Evolutionary conservation across 2,329 filamentous ascomycete species (phyloP), one percentile per base, ranked within the genome.

Genomic region (Pseudopithomyces maydicus): DNA sequence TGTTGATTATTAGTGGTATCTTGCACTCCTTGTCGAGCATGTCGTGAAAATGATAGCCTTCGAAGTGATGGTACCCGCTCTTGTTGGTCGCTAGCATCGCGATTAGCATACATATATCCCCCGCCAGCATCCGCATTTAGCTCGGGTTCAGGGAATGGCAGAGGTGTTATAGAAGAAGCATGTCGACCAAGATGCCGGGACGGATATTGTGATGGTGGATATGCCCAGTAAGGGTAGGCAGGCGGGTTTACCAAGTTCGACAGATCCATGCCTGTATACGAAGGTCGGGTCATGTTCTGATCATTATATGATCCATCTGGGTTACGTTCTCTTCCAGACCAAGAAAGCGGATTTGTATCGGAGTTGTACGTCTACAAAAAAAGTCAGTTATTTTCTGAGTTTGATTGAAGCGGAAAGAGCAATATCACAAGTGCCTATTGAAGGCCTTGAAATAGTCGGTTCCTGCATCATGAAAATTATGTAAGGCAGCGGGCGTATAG

Each of bases 11-110:
- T 50, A 2, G 54, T 50, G 2, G 54, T 35, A 32, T 52, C 35
- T 39, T 62, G 64, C 32, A 47, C 42, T 20, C 36, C 51, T 20
- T 62, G 45, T 20, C 56, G 64, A 32, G 49, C 48, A 8, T 56
- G 57, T 41, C 62, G 54, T 41, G 66, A 58, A 42, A 61, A 62
- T 14, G 61, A 61, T 8, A 52, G 32, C 44, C 66, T 58, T 26
- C 63, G 59, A 42, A 45, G 51, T 15, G 61, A 59, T 7, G 57
- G 50, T 20, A 56, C 49, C n/a, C 29, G 19, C 14, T 19, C 32
- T n/a, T 36, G 45, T 14, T 4, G 32, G 17, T 38, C 45, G 45
- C 6, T 48, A 32, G 19, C 36, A 6, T 19, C 32, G 8, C 7
- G 12, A 38, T 23, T 17, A 10, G 33, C 56, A 36, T 42, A 44